phyloP scores from a whole-genome alignment of 1,284 basidiomycete species.

The Cutaneotrichosporon cyanovorans region DNA sequence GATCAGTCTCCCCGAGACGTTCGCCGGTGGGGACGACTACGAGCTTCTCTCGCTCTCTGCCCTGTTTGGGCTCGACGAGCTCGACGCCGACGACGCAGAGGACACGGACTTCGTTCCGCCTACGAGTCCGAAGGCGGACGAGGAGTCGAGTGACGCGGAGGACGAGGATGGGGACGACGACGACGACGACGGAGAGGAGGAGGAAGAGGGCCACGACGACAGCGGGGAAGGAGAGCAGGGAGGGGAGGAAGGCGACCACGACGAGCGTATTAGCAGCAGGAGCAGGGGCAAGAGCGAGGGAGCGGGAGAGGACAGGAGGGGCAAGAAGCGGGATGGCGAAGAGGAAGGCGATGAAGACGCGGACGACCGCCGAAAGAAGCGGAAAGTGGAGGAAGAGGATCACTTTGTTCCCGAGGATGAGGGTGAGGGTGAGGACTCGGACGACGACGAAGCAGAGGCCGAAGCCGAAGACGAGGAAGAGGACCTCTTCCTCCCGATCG shows the following conservation, averaged over 20 bases:
- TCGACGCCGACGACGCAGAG: constrained; percentile 9
- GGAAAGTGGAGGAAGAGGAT: no score
- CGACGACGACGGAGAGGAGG: constrained; percentile 5
- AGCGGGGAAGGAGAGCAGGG: not conserved
- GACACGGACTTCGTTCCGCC: constrained; percentile 20
- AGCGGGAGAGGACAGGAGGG: not conserved
- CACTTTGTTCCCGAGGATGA: not conserved
- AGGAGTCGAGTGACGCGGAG: constrained; percentile 9
- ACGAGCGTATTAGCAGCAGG: no score
- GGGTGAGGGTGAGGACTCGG: not conserved
- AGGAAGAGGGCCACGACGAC: not conserved
- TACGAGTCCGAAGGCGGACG: constrained; percentile 10
- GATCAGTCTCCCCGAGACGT: not conserved
- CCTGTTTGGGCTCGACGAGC: constrained; percentile 10
- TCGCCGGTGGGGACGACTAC: constrained; percentile 12
- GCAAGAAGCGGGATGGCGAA: not conserved
- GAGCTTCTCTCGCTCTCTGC: constrained; percentile 13
- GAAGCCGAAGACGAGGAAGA: constrained; percentile 51
- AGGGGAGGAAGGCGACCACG: not conserved
- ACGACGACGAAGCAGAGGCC: not conserved
- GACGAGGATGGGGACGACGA: constrained; percentile 7
- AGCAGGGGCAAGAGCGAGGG: constrained; percentile 2
- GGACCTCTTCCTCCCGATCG: constrained; percentile 34
- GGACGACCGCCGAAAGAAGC: not conserved
- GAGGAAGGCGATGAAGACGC: not conserved